Evolutionary conservation across 106 monocot genomes (phyloP), one percentile per base, ranked within the genome.

Genomic region (Triglochin maritima): DNA sequence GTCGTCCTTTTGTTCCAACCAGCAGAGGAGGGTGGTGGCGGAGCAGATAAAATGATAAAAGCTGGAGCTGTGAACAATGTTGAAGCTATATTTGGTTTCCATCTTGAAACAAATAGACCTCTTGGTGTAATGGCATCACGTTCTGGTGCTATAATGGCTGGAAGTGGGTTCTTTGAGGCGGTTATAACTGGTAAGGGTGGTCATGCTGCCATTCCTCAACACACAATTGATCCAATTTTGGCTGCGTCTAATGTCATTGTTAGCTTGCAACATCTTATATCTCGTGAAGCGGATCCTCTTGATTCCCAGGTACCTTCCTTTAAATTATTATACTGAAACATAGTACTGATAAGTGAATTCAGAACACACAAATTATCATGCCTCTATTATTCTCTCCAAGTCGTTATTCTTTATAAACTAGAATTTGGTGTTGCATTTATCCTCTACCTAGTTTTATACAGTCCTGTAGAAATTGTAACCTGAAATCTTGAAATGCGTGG

Each of bases 101-200:
- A 92, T 76, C 64, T 92, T 15, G 17, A 68, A 8, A 2, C 57
- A 9, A 70, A 71, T 13, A 6, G 42, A 45, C 84, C 84, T 62
- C 8, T 89, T 69, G 98, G 98, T 59, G 44, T 52, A n/a, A 79
- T 89, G 15, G 65, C 73, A 57, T 86, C 84, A 17, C 80, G 98
- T 43, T n/a, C 82, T 49, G 92, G 98, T 0, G 86, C 98, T 7
- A 14, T 92, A 3, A 82, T 98, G 98, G 98, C 98, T 62, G 98
- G 79, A 12, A 84, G 82, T 73, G 98, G 98, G 10, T 88, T 92
- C 68, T 98, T 98, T 61, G 84, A 98, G 73, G 98, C 92, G 47
- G 92, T 98, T 45, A 98, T 98, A 58, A 86, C 71, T 69, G 98
- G 98, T 47, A 92, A 89, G 66, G 98, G 98, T 41, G 98, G 98